Evolutionary conservation across 306 rosid genomes (phyloP), one percentile per base, ranked within the genome.

Genomic region (Dryas alaskensis): DNA sequence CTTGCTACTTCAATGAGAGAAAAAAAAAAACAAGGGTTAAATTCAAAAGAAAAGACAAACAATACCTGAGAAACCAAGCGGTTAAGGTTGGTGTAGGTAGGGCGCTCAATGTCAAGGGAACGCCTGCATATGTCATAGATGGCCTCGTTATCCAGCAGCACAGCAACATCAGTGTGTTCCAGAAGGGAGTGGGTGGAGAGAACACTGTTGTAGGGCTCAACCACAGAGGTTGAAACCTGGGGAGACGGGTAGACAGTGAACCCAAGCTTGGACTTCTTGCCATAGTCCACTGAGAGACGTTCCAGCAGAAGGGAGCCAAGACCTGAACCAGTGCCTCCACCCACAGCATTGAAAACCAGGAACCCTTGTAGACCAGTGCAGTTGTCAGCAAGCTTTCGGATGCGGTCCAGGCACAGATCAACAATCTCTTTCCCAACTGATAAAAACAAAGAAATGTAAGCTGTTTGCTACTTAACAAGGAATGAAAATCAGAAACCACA

Each of bases 281-380:
- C 96, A 51, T 89, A 90, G 81, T 90, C 96, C 63, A 90, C 96
- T 0, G 96, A 90, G 42, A 90, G 89, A 7, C 96, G 92, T 73
- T 87, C 96, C 47, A 90, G 75, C 44, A 90, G 80, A 73, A 90
- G 96, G 61, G 96, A 90, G 60, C 96, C 96, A 51, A 90, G 96
- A 64, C 96, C 96, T 1, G 96, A 90, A 16, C 96, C 96, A 45
- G 96, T 90, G 73, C 96, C 96, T 25, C 96, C 96, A 65, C 96
- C 96, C 58, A 87, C 96, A 40, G 96, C 96, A 79, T 87, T 90
- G 82, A 90, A 87, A 54, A 90, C 96, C 61, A 90, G 82, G 75
- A 90, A 90, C 70, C 96, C 92, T 81, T 90, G 96, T 53, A 90
- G 96, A 74, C 92, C 92, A 57, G 96, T 90, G 87, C 96, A 90